These are phyloP conservation scores for Alternaria angustiovoidea DNA, from an alignment of 2,329 filamentous ascomycete species.

Conservation along the genomic window DNA sequence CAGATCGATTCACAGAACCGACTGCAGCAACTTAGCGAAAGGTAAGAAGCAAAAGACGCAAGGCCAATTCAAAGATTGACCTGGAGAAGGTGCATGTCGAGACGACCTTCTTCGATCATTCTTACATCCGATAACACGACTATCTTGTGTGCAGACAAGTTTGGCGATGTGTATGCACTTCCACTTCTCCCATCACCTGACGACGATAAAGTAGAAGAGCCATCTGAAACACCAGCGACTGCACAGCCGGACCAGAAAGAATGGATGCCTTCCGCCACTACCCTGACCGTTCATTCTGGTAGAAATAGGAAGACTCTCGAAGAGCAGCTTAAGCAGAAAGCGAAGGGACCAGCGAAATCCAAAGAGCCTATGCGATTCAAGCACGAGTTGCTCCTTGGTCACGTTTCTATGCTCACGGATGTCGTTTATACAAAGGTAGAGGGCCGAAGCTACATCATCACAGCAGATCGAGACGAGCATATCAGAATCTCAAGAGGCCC, in stretches of 20 bases:
- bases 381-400: constrained; percentile 81
- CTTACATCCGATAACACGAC: constrained; percentile 74
- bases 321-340: constrained; percentile 61
- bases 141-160: constrained; percentile 90
- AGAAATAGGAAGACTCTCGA: constrained; percentile 66
- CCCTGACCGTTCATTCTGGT: constrained; percentile 68
- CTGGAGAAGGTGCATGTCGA: constrained; percentile 77
- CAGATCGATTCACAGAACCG: constrained; percentile 67
- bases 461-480: constrained; percentile 78
- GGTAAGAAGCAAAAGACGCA: constrained; percentile 60
- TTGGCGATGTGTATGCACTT: constrained; percentile 92
- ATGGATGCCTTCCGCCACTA: constrained; percentile 63
- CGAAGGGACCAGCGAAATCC: constrained; percentile 53
- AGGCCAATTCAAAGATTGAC: constrained; percentile 15
- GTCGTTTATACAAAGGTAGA: constrained; percentile 63
- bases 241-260: constrained; percentile 42
- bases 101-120: constrained; percentile 80
- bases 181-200: constrained; percentile 68
- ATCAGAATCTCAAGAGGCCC: constrained; percentile 84
- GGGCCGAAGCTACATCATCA: constrained; percentile 68
- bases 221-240: constrained; percentile 25
- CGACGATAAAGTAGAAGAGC: constrained; percentile 32
- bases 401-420: constrained; percentile 93
- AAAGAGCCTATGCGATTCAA: constrained; percentile 69
- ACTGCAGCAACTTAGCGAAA: constrained; percentile 73